Evolutionary conservation across 768 basidiomycete genomes (phyloP).

Genomic region (Phaeotremella skinneri): DNA sequence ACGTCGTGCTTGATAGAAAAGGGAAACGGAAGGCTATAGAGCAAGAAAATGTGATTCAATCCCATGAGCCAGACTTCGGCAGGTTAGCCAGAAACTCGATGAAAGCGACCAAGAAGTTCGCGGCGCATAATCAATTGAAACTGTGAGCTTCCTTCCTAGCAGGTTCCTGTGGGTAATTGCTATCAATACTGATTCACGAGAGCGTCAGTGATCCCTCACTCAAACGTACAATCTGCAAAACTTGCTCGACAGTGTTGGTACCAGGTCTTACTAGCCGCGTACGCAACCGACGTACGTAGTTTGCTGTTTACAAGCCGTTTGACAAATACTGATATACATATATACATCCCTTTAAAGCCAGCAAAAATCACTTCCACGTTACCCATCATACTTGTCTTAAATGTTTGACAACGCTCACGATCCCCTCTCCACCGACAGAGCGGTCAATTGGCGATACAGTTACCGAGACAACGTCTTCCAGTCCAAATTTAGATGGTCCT

Average conservation of each 20-base stretch:
- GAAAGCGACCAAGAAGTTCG: slow-evolving; percentile 33
- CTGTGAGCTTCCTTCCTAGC: slow-evolving; percentile 27
- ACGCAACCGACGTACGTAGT: slow-evolving; percentile 38
- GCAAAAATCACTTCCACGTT: slow-evolving; percentile 20
- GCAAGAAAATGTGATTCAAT: neutral
- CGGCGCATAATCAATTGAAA: slow-evolving; percentile 42
- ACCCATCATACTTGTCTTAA: slow-evolving; percentile 33
- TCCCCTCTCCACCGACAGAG: slow-evolving; percentile 23
- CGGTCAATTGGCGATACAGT: slow-evolving; percentile 3
- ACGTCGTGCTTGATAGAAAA: slow-evolving; percentile 11
- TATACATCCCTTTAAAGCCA: slow-evolving; percentile 14
- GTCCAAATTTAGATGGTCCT: slow-evolving; percentile 12
- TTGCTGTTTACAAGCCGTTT: neutral
- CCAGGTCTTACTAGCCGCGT: slow-evolving; percentile 43
- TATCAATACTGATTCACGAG: neutral
- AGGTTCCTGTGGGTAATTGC: neutral
- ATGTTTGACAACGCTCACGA: slow-evolving; percentile 21
- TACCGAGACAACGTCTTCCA: neutral
- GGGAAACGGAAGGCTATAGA: slow-evolving; percentile 12
- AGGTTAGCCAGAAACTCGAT: slow-evolving; percentile 31
- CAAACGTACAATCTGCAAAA: slow-evolving; percentile 42
- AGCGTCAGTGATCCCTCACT: slow-evolving; percentile 40
- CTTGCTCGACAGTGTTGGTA: slow-evolving; percentile 41
- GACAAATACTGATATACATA: neutral
- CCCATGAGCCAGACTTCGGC: slow-evolving; percentile 13